Evolutionary conservation across 768 basidiomycete genomes (phyloP).

Genomic region (Solioccasus polychromus): DNA sequence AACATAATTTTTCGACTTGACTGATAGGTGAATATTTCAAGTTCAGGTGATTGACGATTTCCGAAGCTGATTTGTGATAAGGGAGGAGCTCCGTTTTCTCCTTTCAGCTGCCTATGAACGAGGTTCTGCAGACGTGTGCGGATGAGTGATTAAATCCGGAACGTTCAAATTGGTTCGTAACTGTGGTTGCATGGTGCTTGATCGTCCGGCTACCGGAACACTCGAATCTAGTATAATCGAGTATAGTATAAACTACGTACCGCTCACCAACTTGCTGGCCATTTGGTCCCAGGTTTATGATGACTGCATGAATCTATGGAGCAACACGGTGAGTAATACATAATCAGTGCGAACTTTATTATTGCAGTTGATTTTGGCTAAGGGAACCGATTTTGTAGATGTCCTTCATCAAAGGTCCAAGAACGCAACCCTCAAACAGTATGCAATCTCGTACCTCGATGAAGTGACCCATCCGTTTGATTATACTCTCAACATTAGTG

Average conservation of each 20-base stretch:
- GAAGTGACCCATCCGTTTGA: conserved; percentile 80
- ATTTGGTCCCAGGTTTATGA: conserved; percentile 60
- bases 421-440: conserved; percentile 74
- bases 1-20: too few relatives aligned
- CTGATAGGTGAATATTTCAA: too few relatives aligned
- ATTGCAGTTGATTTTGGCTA: not conserved
- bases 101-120: too few relatives aligned
- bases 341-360: conserved; percentile 73
- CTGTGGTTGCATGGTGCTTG: too few relatives aligned
- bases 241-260: conserved; percentile 56
- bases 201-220: too few relatives aligned
- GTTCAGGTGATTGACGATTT: too few relatives aligned
- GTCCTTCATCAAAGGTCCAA: conserved; percentile 87
- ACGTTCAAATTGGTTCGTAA: too few relatives aligned
- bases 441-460: conserved; percentile 77
- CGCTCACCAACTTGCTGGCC: conserved; percentile 53
- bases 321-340: conserved; percentile 41
- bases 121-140: too few relatives aligned
- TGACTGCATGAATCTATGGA: conserved; percentile 44
- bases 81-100: too few relatives aligned
- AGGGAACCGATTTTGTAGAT: conserved; percentile 43
- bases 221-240: too few relatives aligned
- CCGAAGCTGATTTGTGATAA: too few relatives aligned
- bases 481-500: conserved; percentile 77
- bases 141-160: too few relatives aligned